Evolutionary conservation across 441 rosid genomes (phyloP).

Genomic region (Adansonia rubrostipa): DNA sequence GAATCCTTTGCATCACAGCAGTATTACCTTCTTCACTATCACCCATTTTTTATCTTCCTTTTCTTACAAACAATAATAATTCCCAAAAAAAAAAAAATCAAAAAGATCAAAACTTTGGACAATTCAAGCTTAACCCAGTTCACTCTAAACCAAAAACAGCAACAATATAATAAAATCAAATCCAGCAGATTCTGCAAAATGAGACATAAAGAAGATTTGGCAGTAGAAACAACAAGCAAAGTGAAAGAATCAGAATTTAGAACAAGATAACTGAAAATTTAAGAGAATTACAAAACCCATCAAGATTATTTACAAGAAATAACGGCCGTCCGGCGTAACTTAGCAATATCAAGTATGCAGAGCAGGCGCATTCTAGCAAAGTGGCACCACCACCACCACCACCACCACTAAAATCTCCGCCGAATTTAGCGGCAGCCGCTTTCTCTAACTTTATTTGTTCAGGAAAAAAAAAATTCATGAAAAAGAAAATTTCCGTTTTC

Average conservation of each 20-base stretch:
- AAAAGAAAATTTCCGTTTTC: slow-evolving; percentile 25
- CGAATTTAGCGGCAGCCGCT: slow-evolving; percentile 34
- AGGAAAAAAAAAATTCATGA: neutral
- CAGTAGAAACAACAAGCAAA: neutral
- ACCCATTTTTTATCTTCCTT: slow-evolving; percentile 48
- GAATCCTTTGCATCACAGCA: slow-evolving; percentile 76
- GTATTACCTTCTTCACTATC: slow-evolving; percentile 64
- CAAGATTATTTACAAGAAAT: neutral
- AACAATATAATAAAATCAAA: slow-evolving; percentile 29
- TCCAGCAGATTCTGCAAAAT: slow-evolving; percentile 27
- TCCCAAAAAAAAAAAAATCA: neutral
- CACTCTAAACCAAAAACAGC: slow-evolving; percentile 28
- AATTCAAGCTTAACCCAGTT: slow-evolving; percentile 13
- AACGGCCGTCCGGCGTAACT: slow-evolving; percentile 27
- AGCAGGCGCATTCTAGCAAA: slow-evolving; percentile 15
- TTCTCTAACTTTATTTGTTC: slow-evolving; percentile 25
- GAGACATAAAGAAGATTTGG: neutral
- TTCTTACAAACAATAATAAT: neutral
- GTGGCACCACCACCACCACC: slow-evolving; percentile 5
- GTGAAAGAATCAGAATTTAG: slow-evolving; percentile 3
- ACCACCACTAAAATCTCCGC: slow-evolving; percentile 29
- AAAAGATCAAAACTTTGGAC: slow-evolving; percentile 1
- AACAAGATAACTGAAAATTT: neutral
- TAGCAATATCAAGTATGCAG: neutral
- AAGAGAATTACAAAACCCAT: neutral